Base-by-base conservation (phyloP, 2,329 filamentous ascomycete genomes). In the Didymella pomorum region DNA sequence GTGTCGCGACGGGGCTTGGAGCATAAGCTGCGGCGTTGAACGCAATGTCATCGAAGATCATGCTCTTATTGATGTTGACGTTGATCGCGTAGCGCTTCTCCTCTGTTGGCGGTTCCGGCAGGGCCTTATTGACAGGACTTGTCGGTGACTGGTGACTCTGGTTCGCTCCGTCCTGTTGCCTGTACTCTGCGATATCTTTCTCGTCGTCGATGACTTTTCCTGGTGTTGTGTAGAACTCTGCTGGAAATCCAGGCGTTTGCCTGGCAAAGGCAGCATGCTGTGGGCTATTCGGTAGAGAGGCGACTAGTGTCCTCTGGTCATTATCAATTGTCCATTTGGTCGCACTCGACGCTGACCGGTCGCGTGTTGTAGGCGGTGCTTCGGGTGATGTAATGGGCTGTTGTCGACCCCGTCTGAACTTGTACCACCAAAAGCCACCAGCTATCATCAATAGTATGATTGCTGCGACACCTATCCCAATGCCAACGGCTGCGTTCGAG, bases 21-120 rank as follows among this genome's bases (percentile, higher is more conserved):
- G 42, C 58, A 55, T 26, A 56, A 46, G 44, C 52, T 18, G 63
- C 65, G 21, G 61, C 61, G n/a, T 60, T 61, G 48, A 66, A 67
- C 59, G 64, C 63, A 20, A 65, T 56, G 23, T 71, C 67, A 26
- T 71, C 68, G 28, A 71, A 68, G 2, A 71, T 67, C 64, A 68
- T 71, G 58, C 68, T 71, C 52, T 71, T 71, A 47, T 69, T 68
- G 49, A 71, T 71, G 28, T 63, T 71, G 39, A 71, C 68, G 11
- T 71, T 71, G 26, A 71, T 56, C 3, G 68, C 65, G 46, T 69
- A 70, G 14, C 58, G 52, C 44, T 54, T 65, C 23, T 66, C 50
- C 42, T 66, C 60, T 7, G 52, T 47, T n/a, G 68, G 68, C 20
- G 62, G 55, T 14, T 56, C 50, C 3, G 66, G 63, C 23, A 70